Conservation (phyloP, 192 early-diverging fungal genomes). For the Podila epigama region DNA sequence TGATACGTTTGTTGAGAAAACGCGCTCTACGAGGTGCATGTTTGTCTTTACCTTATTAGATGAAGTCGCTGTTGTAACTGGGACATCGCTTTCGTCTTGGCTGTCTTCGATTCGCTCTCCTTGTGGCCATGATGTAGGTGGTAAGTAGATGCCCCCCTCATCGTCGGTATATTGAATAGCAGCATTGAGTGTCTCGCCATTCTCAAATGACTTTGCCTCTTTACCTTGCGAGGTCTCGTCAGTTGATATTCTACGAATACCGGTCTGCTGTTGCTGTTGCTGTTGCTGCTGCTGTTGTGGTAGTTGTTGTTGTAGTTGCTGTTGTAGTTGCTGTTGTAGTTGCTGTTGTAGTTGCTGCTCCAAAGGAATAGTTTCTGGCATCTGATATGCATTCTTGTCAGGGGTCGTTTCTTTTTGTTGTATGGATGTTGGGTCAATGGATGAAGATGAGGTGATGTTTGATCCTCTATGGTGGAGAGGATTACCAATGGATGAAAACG, state of each 20-base stretch:
- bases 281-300: too few species aligned
- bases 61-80: background rate
- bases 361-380: background rate
- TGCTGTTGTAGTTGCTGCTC: background rate
- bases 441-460: slow-evolving; percentile 3
- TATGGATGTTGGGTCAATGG: background rate
- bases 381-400: background rate
- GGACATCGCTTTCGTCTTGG: slow-evolving; percentile 39
- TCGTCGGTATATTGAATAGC: slow-evolving; percentile 19
- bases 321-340: background rate
- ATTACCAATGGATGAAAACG: slow-evolving; percentile 11
- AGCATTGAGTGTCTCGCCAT: background rate
- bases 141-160: background rate
- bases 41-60: background rate
- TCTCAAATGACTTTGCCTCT: background rate
- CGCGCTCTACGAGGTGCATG: background rate
- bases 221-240: background rate
- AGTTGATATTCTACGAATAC: too few species aligned
- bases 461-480: background rate
- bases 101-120: slow-evolving; percentile 43
- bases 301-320: background rate
- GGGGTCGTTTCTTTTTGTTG: background rate
- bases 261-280: background rate
- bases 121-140: slow-evolving; percentile 21
- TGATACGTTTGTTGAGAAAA: background rate